Percentiles rank a stretch among this genome's conserved stretches.
These are phyloP conservation scores for Poa annua DNA, from an alignment of 176 grass and related monocot genomes.

Conservation along the genomic window DNA sequence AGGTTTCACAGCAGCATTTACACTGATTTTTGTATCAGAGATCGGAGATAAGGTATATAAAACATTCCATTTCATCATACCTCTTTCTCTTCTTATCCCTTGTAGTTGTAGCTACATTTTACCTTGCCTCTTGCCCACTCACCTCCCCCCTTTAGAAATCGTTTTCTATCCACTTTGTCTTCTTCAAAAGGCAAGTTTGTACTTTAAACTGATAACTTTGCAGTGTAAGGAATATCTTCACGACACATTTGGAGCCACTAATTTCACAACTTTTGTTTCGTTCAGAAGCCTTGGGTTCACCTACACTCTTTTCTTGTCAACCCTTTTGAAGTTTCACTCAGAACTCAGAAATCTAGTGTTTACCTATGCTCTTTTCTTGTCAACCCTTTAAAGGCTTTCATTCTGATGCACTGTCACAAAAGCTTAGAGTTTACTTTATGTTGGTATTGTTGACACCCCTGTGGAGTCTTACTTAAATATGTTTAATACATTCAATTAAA, in stretches of 20 bases:
- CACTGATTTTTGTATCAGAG: constrained; percentile 94
- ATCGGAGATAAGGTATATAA: constrained; percentile 91
- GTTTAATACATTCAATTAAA: constrained; percentile 9
- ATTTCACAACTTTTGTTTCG: constrained; percentile 5
- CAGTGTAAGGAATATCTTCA: constrained; percentile 3
- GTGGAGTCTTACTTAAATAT: neutral
- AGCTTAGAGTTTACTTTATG: too few relatives aligned
- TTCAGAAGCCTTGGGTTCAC: neutral
- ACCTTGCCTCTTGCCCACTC: neutral
- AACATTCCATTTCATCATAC: neutral
- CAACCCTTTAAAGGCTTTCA: too few relatives aligned
- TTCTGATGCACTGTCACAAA: too few relatives aligned
- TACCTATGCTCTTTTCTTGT: neutral
- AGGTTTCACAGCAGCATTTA: constrained; percentile 92
- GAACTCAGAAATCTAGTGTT: neutral
- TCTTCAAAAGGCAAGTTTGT: neutral
- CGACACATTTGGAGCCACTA: neutral
- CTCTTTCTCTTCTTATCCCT: neutral
- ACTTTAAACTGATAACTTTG: neutral
- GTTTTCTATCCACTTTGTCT: neutral
- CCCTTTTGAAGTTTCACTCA: neutral
- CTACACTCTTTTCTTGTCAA: neutral
- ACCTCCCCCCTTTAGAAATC: neutral
- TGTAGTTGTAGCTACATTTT: neutral
- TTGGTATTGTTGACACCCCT: too few relatives aligned